Conservation (phyloP, 495 filamentous ascomycete genomes). For the Tuber melanosporum region DNA sequence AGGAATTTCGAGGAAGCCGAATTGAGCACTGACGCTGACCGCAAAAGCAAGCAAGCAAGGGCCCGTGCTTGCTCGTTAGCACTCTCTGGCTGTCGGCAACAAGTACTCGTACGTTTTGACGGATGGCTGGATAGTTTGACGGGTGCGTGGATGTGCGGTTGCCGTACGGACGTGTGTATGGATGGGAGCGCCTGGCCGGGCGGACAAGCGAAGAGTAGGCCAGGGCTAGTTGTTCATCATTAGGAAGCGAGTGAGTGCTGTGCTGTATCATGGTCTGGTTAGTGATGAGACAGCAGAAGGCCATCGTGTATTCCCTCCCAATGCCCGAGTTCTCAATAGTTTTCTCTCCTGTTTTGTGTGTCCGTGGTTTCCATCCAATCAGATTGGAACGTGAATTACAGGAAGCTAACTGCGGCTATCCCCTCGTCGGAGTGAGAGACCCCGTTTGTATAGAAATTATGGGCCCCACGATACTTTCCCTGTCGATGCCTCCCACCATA, state of each 20-base stretch:
- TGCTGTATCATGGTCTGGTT: background rate
- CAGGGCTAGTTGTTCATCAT: background rate
- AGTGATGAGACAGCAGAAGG: background rate
- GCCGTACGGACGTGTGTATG: background rate
- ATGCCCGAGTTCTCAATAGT: background rate
- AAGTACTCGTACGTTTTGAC: background rate
- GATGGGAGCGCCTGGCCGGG: background rate
- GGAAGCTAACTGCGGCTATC: background rate
- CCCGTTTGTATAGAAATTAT: background rate
- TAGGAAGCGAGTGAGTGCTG: background rate
- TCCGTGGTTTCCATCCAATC: background rate
- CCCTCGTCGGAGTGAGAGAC: background rate
- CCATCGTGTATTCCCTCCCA: background rate
- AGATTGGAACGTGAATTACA: background rate
- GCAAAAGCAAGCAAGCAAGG: background rate
- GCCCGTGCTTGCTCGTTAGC: background rate
- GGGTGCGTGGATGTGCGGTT: background rate
- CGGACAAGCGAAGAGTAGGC: background rate
- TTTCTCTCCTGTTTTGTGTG: background rate
- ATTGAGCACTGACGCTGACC: background rate
- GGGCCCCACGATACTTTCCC: background rate
- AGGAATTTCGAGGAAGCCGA: slow-evolving; percentile 2
- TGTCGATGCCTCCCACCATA: background rate
- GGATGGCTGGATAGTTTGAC: background rate
- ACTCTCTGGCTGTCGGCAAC: background rate